phyloP scores from a whole-genome alignment of 345 rosid species.

The Aegle marmelos region DNA sequence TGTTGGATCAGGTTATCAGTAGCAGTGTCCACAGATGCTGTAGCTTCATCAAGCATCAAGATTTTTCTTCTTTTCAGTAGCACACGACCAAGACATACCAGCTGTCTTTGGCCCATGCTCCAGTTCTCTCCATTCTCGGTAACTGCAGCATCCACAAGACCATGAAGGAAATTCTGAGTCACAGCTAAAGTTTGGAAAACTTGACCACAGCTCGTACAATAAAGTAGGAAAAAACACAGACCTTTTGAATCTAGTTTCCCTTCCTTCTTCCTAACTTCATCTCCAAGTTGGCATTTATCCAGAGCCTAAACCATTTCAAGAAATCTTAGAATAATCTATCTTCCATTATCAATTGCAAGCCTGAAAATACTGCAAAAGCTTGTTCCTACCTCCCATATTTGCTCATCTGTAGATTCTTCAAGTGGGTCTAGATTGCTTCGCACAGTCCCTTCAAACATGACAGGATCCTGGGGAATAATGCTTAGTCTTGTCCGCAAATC shows the following conservation, averaged over 20 bases:
- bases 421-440: conserved; percentile 87
- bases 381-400: conserved; percentile 79
- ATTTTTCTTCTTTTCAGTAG: conserved; percentile 75
- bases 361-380: neutral
- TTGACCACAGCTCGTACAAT: neutral
- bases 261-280: conserved; percentile 55
- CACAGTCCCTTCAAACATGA: conserved; percentile 90
- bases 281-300: conserved; percentile 57
- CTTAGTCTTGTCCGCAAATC: conserved; percentile 77
- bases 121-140: conserved; percentile 88
- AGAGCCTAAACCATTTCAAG: conserved; percentile 35
- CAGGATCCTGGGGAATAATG: conserved; percentile 93
- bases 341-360: neutral
- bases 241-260: conserved; percentile 52
- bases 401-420: conserved; percentile 74
- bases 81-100: conserved; percentile 80
- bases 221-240: conserved; percentile 1
- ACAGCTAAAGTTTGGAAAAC: conserved; percentile 18
- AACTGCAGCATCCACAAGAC: conserved; percentile 33
- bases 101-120: conserved; percentile 94
- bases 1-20: conserved; percentile 80
- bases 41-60: conserved; percentile 87
- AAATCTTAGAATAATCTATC: conserved; percentile 8
- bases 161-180: neutral
- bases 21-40: conserved; percentile 84